Evolutionary conservation across 768 basidiomycete genomes (phyloP).

Genomic region (Lactarius psammicola): DNA sequence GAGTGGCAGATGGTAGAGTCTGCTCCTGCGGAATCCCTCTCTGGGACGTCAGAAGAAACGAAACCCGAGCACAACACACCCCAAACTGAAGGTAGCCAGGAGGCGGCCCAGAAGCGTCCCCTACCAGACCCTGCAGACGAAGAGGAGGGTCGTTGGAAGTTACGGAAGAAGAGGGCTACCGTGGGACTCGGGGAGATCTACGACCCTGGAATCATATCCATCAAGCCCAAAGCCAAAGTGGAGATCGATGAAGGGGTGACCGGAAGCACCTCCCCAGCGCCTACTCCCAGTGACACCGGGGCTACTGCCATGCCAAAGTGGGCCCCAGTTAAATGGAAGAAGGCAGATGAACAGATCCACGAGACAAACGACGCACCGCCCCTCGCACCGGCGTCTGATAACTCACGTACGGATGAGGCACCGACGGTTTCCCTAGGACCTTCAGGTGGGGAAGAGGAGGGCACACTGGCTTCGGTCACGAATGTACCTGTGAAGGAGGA

Average conservation of each 20-base stretch:
- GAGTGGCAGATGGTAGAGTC: conserved; percentile 68
- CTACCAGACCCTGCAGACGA: conserved; percentile 43
- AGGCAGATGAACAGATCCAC: conserved; percentile 14
- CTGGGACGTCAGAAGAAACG: conserved; percentile 19
- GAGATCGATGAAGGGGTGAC: conserved; percentile 34
- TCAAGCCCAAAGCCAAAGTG: conserved; percentile 60
- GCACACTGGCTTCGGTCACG: not conserved
- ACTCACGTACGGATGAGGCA: not conserved
- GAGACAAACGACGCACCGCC: not conserved
- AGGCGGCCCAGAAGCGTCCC: conserved; percentile 31
- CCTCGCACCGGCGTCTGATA: not conserved
- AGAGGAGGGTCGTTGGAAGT: conserved; percentile 56
- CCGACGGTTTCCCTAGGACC: not conserved
- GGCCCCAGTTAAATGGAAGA: conserved; percentile 28
- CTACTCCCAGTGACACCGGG: conserved; percentile 6
- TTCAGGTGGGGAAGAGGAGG: not conserved
- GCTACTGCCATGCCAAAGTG: conserved; percentile 23
- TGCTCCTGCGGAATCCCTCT: conserved; percentile 32
- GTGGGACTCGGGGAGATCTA: conserved; percentile 75
- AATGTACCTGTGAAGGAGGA: conserved; percentile 15
- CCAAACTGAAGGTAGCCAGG: conserved; percentile 24
- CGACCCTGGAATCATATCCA: conserved; percentile 69
- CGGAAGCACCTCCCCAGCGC: not conserved
- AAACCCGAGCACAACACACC: conserved; percentile 28
- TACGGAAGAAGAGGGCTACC: conserved; percentile 59